Percentiles rank a stretch among this genome's conserved stretches.
These are phyloP conservation scores for Solanum chacoense DNA, from an alignment of 305 asterid genomes.

Conservation along the genomic window DNA sequence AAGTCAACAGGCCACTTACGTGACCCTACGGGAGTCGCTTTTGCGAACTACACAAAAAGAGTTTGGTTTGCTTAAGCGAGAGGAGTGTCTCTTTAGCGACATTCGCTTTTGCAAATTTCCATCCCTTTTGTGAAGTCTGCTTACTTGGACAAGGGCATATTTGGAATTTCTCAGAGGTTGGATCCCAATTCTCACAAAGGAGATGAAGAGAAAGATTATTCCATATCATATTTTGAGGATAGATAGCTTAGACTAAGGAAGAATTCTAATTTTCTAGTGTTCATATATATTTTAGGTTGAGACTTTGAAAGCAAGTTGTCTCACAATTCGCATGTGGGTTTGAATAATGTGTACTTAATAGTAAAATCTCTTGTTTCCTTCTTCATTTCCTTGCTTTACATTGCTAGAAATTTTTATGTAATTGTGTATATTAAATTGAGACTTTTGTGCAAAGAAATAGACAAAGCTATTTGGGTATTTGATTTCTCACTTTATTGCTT, in stretches of 20 bases:
- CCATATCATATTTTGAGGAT: too few relatives aligned
- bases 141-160: too few relatives aligned
- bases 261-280: neutral
- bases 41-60: neutral
- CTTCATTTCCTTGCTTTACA: neutral
- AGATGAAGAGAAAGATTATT: too few relatives aligned
- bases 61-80: neutral
- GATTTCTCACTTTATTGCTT: neutral
- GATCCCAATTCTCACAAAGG: too few relatives aligned
- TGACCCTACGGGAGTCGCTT: neutral
- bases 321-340: neutral
- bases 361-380: neutral
- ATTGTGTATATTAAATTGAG: neutral
- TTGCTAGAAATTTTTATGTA: neutral
- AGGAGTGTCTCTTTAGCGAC: too few relatives aligned
- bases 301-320: neutral
- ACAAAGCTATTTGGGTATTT: neutral
- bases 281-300: neutral
- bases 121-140: too few relatives aligned
- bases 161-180: too few relatives aligned
- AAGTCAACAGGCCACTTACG: too few relatives aligned
- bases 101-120: too few relatives aligned
- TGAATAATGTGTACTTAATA: neutral
- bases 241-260: neutral
- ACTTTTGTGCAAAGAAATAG: neutral